Conservation (phyloP, 176 grass and related monocot genomes). For the Bothriochloa decipiens region DNA sequence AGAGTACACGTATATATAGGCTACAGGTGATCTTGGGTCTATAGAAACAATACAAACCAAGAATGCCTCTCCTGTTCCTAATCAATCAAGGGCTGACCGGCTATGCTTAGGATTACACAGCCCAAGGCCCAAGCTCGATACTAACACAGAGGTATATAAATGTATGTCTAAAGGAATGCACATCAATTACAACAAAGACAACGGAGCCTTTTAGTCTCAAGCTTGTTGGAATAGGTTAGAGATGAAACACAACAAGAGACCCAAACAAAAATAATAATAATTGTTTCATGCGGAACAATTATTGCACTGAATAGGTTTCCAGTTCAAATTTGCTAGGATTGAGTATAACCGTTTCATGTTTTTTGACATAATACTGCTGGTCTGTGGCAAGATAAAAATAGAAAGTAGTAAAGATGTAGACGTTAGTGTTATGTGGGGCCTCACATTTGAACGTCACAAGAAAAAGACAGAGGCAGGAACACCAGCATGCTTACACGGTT, state of each 20-base stretch:
- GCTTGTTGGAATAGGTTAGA: background rate
- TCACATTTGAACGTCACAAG: background rate
- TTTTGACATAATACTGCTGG: conserved; percentile 4
- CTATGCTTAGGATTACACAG: background rate
- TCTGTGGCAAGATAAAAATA: background rate
- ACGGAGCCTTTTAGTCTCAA: background rate
- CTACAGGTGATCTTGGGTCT: background rate
- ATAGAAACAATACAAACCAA: background rate
- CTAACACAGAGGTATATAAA: background rate
- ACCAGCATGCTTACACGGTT: background rate
- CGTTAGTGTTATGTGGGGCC: background rate
- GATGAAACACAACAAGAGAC: background rate
- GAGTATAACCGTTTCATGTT: conserved; percentile 9
- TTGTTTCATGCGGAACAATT: background rate
- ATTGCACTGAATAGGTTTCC: background rate
- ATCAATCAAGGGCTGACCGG: background rate
- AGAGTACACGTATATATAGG: background rate
- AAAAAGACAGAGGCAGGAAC: background rate
- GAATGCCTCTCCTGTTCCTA: background rate
- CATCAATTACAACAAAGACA: background rate
- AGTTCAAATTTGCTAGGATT: conserved; percentile 7
- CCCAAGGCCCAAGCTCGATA: background rate
- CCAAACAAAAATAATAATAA: background rate
- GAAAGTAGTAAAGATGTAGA: background rate
- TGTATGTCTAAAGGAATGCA: background rate